Evolutionary conservation across 2,329 filamentous ascomycete species (phyloP).

Genomic region (Chaetomium globosum): DNA sequence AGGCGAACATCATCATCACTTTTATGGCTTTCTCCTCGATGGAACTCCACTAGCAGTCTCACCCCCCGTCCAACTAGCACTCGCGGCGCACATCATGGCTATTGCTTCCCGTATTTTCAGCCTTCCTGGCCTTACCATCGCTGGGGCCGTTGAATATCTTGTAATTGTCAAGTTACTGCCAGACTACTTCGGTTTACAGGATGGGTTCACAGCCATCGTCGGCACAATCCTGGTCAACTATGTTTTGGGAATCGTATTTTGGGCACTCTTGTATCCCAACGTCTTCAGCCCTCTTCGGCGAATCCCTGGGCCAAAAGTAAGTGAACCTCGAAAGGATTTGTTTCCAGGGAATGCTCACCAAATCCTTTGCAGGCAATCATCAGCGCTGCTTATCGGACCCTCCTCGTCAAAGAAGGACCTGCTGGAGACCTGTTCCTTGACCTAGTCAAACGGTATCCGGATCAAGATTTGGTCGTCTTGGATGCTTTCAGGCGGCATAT

Average conservation of each 20-base stretch:
- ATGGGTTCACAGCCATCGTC: not conserved
- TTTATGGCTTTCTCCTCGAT: not conserved
- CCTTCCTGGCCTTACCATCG: constrained; percentile 16
- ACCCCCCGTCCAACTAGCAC: not conserved
- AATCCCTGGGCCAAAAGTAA: constrained; percentile 15
- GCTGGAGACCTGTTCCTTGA: constrained; percentile 18
- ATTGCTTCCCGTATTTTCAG: constrained; percentile 12
- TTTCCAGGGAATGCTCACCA: not conserved
- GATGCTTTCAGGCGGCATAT: constrained; percentile 13
- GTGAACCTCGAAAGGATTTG: not conserved
- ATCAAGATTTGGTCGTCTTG: constrained; percentile 11
- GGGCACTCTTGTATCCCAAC: constrained; percentile 19
- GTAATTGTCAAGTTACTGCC: constrained; percentile 10
- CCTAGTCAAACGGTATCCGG: constrained; percentile 15
- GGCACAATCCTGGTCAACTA: constrained; percentile 16
- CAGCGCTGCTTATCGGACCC: constrained; percentile 15
- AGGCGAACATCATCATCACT: not conserved
- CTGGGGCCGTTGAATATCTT: constrained; percentile 6
- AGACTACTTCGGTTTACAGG: constrained; percentile 8
- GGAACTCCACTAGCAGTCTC: not conserved
- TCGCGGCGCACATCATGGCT: not conserved
- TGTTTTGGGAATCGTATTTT: constrained; percentile 20
- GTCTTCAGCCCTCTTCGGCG: constrained; percentile 18
- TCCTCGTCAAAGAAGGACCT: constrained; percentile 15
- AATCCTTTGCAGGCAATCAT: not conserved